Evolutionary conservation across 208 protist species (phyloP).

Genomic region (Trypanosoma platydactyli): DNA sequence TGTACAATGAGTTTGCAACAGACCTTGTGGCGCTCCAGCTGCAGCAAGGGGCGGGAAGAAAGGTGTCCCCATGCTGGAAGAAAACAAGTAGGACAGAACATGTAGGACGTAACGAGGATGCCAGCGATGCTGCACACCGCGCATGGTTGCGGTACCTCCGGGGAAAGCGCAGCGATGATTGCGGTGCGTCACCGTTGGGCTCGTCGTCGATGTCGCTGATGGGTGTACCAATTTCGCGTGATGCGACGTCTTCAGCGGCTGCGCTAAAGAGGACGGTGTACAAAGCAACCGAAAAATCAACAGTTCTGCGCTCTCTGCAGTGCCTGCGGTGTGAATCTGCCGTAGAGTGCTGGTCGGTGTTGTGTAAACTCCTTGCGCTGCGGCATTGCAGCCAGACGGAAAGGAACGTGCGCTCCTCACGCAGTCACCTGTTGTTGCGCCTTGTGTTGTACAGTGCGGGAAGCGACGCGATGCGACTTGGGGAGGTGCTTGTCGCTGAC

Average conservation of each 20-base stretch:
- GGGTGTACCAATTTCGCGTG: too few species aligned
- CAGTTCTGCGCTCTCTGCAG: conserved; percentile 40
- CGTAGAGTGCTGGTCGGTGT: conserved; percentile 29
- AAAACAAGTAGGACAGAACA: conserved; percentile 1
- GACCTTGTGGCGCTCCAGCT: conserved; percentile 60
- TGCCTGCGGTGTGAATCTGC: conserved; percentile 39
- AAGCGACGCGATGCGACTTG: conserved; percentile 1
- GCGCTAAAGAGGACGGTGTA: conserved; percentile 26
- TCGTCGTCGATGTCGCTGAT: background rate
- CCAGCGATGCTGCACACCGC: background rate
- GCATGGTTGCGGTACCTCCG: conserved; percentile 5
- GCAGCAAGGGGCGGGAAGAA: conserved; percentile 2
- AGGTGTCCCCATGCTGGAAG: background rate
- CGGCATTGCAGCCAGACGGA: conserved; percentile 45
- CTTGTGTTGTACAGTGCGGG: conserved; percentile 19
- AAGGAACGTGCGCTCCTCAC: conserved; percentile 39
- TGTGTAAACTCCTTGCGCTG: conserved; percentile 37
- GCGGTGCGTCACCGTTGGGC: background rate
- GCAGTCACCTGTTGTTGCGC: conserved; percentile 24
- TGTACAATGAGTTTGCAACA: conserved; percentile 77
- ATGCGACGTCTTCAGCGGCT: background rate
- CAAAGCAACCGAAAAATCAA: conserved; percentile 52
- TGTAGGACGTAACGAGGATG: background rate
- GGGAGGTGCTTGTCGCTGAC: conserved; percentile 63
- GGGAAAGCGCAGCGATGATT: background rate